These are phyloP conservation scores for Secale cereale DNA, from an alignment of 176 grass and related monocot species.

Conservation along the genomic window DNA sequence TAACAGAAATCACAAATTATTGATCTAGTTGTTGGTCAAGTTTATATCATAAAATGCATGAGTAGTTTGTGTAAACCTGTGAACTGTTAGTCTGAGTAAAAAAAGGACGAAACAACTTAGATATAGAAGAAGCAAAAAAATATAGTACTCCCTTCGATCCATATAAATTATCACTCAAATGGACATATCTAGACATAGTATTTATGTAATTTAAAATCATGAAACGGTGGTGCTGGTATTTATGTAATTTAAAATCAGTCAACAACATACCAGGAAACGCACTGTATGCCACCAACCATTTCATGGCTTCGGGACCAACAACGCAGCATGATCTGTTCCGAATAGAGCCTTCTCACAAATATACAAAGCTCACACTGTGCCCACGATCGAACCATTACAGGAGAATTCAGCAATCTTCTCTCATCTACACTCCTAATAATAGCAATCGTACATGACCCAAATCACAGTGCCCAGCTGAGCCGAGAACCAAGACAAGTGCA, in stretches of 20 bases:
- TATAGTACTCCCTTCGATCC: no score
- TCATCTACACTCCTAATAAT: neutral
- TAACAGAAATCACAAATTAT: no score
- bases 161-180: no score
- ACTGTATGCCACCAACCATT: neutral
- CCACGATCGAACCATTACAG: neutral
- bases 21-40: no score
- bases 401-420: neutral
- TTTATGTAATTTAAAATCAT: neutral
- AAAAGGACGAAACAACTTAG: neutral
- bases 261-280: neutral
- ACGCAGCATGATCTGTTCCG: neutral
- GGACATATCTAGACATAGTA: neutral
- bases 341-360: neutral
- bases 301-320: slow-evolving; percentile 2
- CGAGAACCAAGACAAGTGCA: neutral
- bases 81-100: no score
- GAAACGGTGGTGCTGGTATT: no score
- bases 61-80: no score
- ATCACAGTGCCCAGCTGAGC: slow-evolving; percentile 1
- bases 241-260: neutral
- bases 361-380: slow-evolving; percentile 15
- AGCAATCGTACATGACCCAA: neutral
- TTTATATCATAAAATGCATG: no score
- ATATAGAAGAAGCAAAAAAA: neutral